Conservation (phyloP, 106 monocot genomes). For the Ottelia alismoides region DNA sequence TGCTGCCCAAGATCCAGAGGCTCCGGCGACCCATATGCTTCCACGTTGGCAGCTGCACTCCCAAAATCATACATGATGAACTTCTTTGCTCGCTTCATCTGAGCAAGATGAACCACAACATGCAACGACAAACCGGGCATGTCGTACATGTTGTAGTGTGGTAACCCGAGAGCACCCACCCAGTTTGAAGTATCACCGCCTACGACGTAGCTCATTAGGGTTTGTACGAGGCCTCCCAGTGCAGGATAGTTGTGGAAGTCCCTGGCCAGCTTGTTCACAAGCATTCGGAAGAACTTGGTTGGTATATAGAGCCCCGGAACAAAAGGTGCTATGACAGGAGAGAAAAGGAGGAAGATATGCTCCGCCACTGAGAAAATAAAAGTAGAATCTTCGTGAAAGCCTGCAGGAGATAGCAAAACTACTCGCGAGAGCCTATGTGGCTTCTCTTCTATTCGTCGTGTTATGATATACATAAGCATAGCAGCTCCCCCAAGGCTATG, state of each 20-base stretch:
- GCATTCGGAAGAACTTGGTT: conserved; percentile 86
- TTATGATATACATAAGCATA: conserved; percentile 88
- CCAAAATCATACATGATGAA: conserved; percentile 94
- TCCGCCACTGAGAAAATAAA: conserved; percentile 47
- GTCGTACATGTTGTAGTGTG: conserved; percentile 95
- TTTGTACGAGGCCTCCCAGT: conserved; percentile 84
- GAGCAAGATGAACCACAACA: conserved; percentile 81
- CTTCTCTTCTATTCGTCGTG: conserved; percentile 34
- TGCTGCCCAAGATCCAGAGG: conserved; percentile 69
- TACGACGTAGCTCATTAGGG: conserved; percentile 84
- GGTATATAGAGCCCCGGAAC: conserved; percentile 90
- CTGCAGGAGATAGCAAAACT: conserved; percentile 85
- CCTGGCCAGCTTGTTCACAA: conserved; percentile 87
- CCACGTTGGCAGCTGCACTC: conserved; percentile 53
- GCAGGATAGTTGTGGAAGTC: conserved; percentile 95
- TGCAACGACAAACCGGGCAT: conserved; percentile 91
- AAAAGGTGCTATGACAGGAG: conserved; percentile 63
- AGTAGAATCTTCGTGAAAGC: conserved; percentile 87
- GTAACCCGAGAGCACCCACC: conserved; percentile 79
- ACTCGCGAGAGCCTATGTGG: conserved; percentile 70
- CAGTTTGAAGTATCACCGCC: conserved; percentile 96
- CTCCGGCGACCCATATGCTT: conserved; percentile 58
- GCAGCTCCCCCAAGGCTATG: conserved; percentile 95
- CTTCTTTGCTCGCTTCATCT: conserved; percentile 63
- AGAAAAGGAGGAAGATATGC: conserved; percentile 37